Conservation (phyloP, 352 stramenopile genomes). For the Phytophthora ohioensis region DNA sequence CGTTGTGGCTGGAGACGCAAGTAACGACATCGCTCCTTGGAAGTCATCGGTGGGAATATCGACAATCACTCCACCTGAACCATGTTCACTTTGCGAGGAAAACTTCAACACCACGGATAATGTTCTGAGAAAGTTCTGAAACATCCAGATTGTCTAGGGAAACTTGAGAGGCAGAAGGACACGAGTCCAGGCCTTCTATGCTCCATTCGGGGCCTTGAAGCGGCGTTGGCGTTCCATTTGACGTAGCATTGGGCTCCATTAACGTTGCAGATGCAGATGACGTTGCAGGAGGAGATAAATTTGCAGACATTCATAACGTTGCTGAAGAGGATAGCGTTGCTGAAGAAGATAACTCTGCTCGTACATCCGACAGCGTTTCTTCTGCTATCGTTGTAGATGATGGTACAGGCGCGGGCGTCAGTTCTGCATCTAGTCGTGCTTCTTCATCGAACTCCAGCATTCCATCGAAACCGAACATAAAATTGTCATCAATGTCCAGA, state of each 20-base stretch:
- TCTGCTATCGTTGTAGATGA: neutral
- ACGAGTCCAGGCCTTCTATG: neutral
- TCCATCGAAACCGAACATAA: no score
- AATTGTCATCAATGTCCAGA: no score
- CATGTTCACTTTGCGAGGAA: no score
- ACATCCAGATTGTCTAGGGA: neutral
- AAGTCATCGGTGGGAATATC: neutral
- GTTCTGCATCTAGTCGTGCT: no score
- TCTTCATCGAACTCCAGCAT: no score
- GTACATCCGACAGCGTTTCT: neutral
- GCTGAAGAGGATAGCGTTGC: neutral
- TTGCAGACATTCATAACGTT: neutral
- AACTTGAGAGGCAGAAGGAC: neutral
- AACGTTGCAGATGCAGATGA: neutral
- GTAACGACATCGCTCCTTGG: neutral
- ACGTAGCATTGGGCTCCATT: neutral
- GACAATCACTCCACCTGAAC: no score
- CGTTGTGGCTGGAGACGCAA: neutral
- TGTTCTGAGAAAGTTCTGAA: neutral
- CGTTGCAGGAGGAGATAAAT: neutral
- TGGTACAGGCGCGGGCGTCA: no score
- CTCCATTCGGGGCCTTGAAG: neutral
- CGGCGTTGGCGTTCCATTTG: neutral
- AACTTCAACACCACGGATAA: neutral
- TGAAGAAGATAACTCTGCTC: neutral